Percentiles rank a stretch among this genome's conserved stretches.
phyloP scores from a whole-genome alignment of 2,329 filamentous ascomycete genomes.

The Fusarium pininemorale region DNA sequence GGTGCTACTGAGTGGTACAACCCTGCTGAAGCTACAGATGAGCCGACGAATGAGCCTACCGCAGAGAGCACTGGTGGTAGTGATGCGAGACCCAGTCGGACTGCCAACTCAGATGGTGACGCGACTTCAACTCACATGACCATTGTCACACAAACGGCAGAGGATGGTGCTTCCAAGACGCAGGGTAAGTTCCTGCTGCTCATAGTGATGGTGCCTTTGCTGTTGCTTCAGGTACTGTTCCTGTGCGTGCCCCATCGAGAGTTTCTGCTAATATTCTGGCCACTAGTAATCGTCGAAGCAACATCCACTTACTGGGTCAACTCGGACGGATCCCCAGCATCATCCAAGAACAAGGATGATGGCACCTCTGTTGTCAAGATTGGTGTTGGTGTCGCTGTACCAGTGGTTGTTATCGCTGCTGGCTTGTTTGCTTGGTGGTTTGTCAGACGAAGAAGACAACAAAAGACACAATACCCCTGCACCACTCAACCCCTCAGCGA shows the following conservation, averaged over 20 bases:
- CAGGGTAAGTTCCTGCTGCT: slow-evolving; percentile 44
- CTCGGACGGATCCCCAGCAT: slow-evolving; percentile 31
- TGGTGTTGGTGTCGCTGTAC: slow-evolving; percentile 31
- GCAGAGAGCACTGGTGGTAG: background rate
- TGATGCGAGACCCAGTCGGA: slow-evolving; percentile 33
- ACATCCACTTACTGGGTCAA: slow-evolving; percentile 38
- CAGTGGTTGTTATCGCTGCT: slow-evolving; percentile 16
- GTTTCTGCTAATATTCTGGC: background rate
- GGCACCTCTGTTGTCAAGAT: slow-evolving; percentile 28
- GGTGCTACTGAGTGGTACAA: slow-evolving; percentile 40
- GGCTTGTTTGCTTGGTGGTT: slow-evolving; percentile 27
- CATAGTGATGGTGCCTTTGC: slow-evolving; percentile 37
- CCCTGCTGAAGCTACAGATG: slow-evolving; percentile 33
- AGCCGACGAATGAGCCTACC: slow-evolving; percentile 23
- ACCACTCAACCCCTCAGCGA: slow-evolving; percentile 21
- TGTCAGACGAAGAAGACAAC: slow-evolving; percentile 22
- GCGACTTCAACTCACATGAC: slow-evolving; percentile 38
- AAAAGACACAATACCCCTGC: background rate
- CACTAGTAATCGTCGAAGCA: slow-evolving; percentile 38
- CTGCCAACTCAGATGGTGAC: slow-evolving; percentile 21
- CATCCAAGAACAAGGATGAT: slow-evolving; percentile 7
- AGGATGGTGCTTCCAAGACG: slow-evolving; percentile 36
- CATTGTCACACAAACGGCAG: slow-evolving; percentile 40
- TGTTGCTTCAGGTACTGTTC: slow-evolving; percentile 43
- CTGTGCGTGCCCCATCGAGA: background rate